Evolutionary conservation across 768 basidiomycete genomes (phyloP), one percentile per base, ranked within the genome.

Genomic region (Boletales sp.): DNA sequence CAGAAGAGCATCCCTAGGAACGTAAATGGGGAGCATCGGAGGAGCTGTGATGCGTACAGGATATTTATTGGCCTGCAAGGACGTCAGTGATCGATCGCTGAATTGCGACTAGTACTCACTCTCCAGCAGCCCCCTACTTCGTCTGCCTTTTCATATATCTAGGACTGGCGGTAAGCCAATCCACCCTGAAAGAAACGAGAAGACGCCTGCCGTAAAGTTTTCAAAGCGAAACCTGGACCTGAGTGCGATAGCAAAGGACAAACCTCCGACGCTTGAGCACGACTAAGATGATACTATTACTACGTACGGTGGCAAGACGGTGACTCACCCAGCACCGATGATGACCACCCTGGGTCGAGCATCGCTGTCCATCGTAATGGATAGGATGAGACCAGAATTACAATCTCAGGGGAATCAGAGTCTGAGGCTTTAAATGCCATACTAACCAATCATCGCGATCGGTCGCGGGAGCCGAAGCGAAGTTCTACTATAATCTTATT

Each of bases 41-140:
- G 15, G 30, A 41, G 7, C n/a, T 3, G 11, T 28, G 40, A 3
- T n/a, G 35, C 57, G 37, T 57, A 56, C 63, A 17, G 62, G 61
- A 32, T 66, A 65, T 34, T 60, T 58, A 39, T 65, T 70, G 5
- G 52, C 68, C 68, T 70, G 48, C n/a, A 38, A 19, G n/a, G 39
- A 45, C 30, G 53, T 55, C 44, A 55, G 33, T 17, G 1, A 21
- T 2, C 15, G 11, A 17, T 17, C 14, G 1, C n/a, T 42, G 17
- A 38, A 25, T 19, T 33, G 15, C 21, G 21, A 21, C 51, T 12
- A 44, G 10, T 31, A 67, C 77, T 54, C 49, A 80, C 78, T 52
- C 76, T 68, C 78, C 79, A 80, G 30, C 76, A 77, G 34, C 79
- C 78, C 10, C 79, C 79, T 15, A 80, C 68, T 34, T 73, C 72